Percentiles rank a stretch among this genome's conserved stretches.
These are phyloP conservation scores for Tetracentron sinense DNA, from an alignment of 164 flowering plant genomes.

Conservation along the genomic window DNA sequence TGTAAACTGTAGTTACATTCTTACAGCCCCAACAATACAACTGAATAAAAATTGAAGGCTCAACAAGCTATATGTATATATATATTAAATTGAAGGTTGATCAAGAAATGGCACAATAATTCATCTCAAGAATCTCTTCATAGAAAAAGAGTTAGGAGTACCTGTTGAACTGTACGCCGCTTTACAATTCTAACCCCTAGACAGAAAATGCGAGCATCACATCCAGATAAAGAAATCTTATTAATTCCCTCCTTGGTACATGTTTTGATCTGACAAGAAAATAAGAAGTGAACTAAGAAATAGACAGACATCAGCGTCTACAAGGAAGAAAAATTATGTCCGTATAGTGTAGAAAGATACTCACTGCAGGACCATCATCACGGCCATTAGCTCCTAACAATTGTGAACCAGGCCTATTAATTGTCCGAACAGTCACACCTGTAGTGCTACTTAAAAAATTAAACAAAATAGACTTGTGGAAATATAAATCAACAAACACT, in stretches of 20 bases:
- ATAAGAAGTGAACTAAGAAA: constrained; percentile 7
- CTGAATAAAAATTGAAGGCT: too few species aligned
- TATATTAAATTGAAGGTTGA: neutral
- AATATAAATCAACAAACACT: too few species aligned
- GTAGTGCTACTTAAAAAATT: constrained; percentile 1
- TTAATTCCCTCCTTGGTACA: constrained; percentile 75
- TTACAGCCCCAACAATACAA: too few species aligned
- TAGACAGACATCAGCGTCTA: too few species aligned
- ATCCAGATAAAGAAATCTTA: constrained; percentile 64
- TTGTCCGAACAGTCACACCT: constrained; percentile 79
- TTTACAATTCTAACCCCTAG: constrained; percentile 85
- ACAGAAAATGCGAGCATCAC: constrained; percentile 90
- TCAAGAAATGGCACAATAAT: neutral
- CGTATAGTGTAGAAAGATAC: too few species aligned
- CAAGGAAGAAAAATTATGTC: too few species aligned
- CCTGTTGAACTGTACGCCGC: constrained; percentile 79
- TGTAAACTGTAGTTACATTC: too few species aligned
- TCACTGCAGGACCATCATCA: constrained; percentile 95
- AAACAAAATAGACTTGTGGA: neutral
- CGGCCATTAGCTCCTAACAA: constrained; percentile 92
- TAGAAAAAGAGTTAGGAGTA: constrained; percentile 10
- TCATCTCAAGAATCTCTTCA: neutral
- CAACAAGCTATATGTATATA: neutral
- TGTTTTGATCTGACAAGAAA: constrained; percentile 62
- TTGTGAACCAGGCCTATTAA: constrained; percentile 91